phyloP scores from a whole-genome alignment of 176 grass and related monocot genomes.

The Raddia guianensis region DNA sequence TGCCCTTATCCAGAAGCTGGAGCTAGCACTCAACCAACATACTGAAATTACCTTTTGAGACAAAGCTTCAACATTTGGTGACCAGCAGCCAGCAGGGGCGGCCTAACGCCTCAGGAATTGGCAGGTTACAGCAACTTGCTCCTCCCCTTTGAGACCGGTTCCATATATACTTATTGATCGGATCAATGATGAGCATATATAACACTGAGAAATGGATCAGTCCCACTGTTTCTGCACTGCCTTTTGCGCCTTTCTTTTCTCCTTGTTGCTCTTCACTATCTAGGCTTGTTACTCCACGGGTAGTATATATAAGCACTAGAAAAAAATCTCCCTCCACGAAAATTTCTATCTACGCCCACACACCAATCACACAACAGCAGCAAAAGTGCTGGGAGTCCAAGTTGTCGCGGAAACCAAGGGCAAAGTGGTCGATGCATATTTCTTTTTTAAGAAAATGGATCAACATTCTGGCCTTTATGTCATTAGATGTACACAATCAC shows the following conservation, averaged over 20 bases:
- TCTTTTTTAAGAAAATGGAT: too few species aligned
- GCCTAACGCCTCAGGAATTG: not conserved
- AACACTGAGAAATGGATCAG: not conserved
- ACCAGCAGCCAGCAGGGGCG: constrained; percentile 12
- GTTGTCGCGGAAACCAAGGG: too few species aligned
- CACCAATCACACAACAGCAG: not conserved
- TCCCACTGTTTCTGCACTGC: not conserved
- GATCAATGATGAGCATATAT: constrained; percentile 13
- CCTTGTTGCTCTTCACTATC: not conserved
- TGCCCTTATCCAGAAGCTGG: constrained; percentile 35
- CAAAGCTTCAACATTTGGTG: constrained; percentile 16
- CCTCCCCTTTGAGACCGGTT: not conserved
- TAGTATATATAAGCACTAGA: not conserved
- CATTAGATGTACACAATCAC: too few species aligned
- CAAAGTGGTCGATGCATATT: not conserved
- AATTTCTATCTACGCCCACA: not conserved
- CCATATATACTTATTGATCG: not conserved
- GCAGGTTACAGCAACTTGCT: constrained; percentile 21
- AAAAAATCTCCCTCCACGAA: not conserved
- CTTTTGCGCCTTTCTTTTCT: not conserved
- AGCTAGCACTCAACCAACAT: constrained; percentile 7
- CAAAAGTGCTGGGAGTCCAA: too few species aligned
- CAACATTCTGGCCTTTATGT: too few species aligned
- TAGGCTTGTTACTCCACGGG: constrained; percentile 1
- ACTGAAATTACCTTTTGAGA: constrained; percentile 32